Evolutionary conservation across 352 stramenopile species (phyloP).

Genomic region (Pythium coloratum): DNA sequence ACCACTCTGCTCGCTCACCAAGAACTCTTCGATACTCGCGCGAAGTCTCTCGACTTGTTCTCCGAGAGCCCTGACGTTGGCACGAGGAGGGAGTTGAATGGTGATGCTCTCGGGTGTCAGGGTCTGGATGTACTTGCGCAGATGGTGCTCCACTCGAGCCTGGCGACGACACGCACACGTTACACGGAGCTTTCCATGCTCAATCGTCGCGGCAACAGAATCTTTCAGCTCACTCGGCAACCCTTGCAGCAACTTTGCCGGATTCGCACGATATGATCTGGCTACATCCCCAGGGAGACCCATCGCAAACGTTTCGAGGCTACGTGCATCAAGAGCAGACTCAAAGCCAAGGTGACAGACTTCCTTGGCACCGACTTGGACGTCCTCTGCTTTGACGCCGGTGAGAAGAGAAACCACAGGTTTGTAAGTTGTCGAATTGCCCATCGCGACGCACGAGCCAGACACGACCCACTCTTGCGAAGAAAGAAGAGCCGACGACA

Average conservation of each 20-base stretch:
- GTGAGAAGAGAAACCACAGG: slow-evolving; percentile 19
- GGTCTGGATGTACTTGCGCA: slow-evolving; percentile 5
- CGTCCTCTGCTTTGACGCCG: slow-evolving; percentile 10
- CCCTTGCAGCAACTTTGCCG: not conserved
- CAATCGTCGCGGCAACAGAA: slow-evolving; percentile 8
- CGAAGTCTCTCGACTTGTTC: no score
- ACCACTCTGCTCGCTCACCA: slow-evolving; percentile 13
- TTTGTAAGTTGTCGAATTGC: not conserved
- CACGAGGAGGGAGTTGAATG: slow-evolving; percentile 11
- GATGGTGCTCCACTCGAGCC: slow-evolving; percentile 3
- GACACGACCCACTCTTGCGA: slow-evolving; percentile 13
- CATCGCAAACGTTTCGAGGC: not conserved
- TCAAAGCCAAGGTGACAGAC: slow-evolving; percentile 4
- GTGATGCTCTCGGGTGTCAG: slow-evolving; percentile 11
- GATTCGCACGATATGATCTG: slow-evolving; percentile 4
- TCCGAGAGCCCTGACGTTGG: no score
- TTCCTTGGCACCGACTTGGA: slow-evolving; percentile 2
- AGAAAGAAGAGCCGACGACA: not conserved
- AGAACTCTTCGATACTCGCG: slow-evolving; percentile 1
- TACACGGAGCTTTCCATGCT: not conserved
- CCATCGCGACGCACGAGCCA: slow-evolving; percentile 16
- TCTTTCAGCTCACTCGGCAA: not conserved
- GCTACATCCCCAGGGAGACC: no score
- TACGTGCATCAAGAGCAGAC: slow-evolving; percentile 14
- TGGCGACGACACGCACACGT: slow-evolving; percentile 9